A percentile compares a stretch with the other conserved stretches of the same genome.
phyloP scores from a whole-genome alignment of 805 yeast species.

The Zygosaccharomyces kombuchaensis region DNA sequence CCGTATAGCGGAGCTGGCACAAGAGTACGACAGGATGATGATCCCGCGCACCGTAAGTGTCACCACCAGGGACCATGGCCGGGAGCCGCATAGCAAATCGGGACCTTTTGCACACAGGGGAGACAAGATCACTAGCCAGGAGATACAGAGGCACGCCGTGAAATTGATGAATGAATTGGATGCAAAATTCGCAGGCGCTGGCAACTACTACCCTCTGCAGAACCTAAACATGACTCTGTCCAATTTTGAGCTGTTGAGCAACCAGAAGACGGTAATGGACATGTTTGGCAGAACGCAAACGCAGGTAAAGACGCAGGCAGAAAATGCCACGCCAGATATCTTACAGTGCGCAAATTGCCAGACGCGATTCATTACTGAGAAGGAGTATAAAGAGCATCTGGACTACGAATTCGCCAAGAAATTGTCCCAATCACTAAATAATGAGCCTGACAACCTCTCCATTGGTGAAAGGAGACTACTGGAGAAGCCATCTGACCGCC shows the following conservation, averaged over 20 bases:
- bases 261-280: constrained; percentile 30
- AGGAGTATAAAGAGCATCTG: constrained; percentile 41
- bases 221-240: constrained; percentile 50
- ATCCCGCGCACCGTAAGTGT: constrained; percentile 48
- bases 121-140: constrained; percentile 18
- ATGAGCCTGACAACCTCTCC: constrained; percentile 24
- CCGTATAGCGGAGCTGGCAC: constrained; percentile 71
- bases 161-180: constrained; percentile 42
- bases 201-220: constrained; percentile 43
- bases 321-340: not conserved
- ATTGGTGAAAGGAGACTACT: constrained; percentile 30
- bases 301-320: not conserved
- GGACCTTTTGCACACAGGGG: constrained; percentile 13
- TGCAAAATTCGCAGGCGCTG: constrained; percentile 21
- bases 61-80: constrained; percentile 32
- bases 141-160: constrained; percentile 34
- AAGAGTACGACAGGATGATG: constrained; percentile 38
- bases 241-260: constrained; percentile 46
- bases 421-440: constrained; percentile 43
- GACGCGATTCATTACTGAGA: constrained; percentile 13
- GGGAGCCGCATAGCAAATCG: constrained; percentile 23
- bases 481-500: constrained; percentile 6
- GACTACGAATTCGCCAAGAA: constrained; percentile 53
- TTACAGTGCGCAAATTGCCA: constrained; percentile 24
- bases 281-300: constrained; percentile 28